phyloP scores from a whole-genome alignment of 768 basidiomycete species.

The Ramaria sp. region DNA sequence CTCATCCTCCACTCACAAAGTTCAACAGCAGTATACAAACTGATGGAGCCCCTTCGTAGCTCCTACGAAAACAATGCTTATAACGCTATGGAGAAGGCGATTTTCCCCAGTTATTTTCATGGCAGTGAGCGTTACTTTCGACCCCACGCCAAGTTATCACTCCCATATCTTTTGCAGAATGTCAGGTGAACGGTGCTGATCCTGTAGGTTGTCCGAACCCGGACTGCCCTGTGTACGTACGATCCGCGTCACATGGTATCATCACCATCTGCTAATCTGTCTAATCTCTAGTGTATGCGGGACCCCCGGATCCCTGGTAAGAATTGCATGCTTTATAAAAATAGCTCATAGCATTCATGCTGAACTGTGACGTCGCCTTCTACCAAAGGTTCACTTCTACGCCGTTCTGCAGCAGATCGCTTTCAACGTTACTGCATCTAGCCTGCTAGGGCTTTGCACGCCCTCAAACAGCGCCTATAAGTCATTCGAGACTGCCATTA shows the following conservation, averaged over 20 bases:
- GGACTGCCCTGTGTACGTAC: conserved; percentile 52
- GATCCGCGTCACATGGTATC: not conserved
- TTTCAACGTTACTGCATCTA: conserved; percentile 29
- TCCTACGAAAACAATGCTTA: conserved; percentile 38
- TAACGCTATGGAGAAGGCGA: conserved; percentile 36
- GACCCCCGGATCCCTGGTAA: conserved; percentile 66
- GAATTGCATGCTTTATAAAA: not conserved
- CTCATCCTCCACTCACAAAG: conserved; percentile 21
- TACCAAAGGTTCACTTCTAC: conserved; percentile 39
- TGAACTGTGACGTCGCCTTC: not conserved
- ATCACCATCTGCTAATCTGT: not conserved
- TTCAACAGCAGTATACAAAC: conserved; percentile 14
- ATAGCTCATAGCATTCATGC: not conserved
- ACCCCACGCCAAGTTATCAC: not conserved
- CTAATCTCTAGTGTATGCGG: conserved; percentile 41
- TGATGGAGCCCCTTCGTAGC: conserved; percentile 36
- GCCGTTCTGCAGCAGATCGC: conserved; percentile 36
- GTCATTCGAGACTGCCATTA: conserved; percentile 30
- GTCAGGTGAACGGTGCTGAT: conserved; percentile 42
- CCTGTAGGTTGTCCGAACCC: conserved; percentile 71
- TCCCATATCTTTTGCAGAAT: conserved; percentile 24
- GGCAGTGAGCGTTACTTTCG: conserved; percentile 28
- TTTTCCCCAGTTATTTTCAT: conserved; percentile 65
- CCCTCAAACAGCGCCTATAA: conserved; percentile 33
- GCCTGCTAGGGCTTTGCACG: conserved; percentile 25